These are phyloP conservation scores for Curvularia sp. DNA, from an alignment of 2,329 filamentous ascomycete genomes.

Conservation along the genomic window DNA sequence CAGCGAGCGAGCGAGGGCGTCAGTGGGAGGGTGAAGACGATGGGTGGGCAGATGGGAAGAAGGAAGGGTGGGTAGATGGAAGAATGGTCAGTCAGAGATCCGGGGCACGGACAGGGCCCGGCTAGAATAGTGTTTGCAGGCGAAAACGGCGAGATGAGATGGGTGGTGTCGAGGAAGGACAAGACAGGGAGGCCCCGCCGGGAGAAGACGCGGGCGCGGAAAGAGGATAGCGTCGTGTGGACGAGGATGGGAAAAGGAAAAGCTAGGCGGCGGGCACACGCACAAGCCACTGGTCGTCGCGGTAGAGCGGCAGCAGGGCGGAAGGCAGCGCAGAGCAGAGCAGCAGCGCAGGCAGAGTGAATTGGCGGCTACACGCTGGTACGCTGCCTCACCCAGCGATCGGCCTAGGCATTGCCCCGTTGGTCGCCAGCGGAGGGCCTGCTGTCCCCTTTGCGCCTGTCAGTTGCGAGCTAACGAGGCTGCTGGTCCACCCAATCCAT, in stretches of 20 bases:
- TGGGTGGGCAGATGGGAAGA: not conserved
- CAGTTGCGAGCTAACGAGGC: conserved; percentile 5
- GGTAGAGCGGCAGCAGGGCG: not conserved
- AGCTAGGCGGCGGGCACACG: not conserved
- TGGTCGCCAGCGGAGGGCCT: not conserved
- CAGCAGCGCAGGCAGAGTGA: not conserved
- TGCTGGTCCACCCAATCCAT: conserved; percentile 10
- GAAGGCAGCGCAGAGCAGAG: not conserved
- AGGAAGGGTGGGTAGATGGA: not conserved
- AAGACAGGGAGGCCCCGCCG: conserved; percentile 14
- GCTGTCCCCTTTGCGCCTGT: conserved; percentile 8
- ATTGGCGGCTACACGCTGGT: conserved; percentile 3
- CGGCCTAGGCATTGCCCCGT: conserved; percentile 5
- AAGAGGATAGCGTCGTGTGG: conserved; percentile 8
- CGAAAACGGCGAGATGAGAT: conserved; percentile 11
- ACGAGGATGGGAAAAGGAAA: not conserved
- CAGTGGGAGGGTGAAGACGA: not conserved
- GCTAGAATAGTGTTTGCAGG: conserved; percentile 1
- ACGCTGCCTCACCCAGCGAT: conserved; percentile 12
- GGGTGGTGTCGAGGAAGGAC: conserved; percentile 10
- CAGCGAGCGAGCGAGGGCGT: conserved; percentile 9
- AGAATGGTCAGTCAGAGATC: not conserved
- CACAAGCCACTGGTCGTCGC: conserved; percentile 2
- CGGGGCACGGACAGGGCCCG: conserved; percentile 1
- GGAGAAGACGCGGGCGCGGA: conserved; percentile 10